These are phyloP conservation scores for Haematococcus lacustris DNA, from an alignment of 139 green algal genomes.

Conservation along the genomic window DNA sequence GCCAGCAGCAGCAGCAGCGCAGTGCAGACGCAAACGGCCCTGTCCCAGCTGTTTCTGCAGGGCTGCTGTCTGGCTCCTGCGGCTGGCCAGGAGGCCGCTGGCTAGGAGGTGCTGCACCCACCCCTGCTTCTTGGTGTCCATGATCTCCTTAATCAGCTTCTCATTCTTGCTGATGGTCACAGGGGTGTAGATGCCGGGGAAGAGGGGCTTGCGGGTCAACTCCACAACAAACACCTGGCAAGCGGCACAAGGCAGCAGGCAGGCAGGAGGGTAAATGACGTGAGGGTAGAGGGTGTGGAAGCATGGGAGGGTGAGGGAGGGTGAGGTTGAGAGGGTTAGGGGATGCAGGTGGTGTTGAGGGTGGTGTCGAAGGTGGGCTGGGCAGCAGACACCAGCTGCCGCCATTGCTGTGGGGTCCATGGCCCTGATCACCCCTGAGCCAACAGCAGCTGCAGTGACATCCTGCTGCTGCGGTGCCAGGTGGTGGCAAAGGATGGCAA, in stretches of 20 bases:
- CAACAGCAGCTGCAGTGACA: no score
- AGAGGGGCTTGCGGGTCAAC: conserved; percentile 67
- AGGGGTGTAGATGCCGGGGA: conserved; percentile 79
- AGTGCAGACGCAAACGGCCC: neutral
- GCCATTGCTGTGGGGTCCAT: no score
- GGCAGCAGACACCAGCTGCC: neutral
- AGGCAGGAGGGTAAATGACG: neutral
- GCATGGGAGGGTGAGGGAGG: neutral
- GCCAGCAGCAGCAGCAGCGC: neutral
- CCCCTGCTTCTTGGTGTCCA: conserved; percentile 60
- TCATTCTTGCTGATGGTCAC: conserved; percentile 67
- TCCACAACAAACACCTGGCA: conserved; percentile 67
- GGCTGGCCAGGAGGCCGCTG: no score
- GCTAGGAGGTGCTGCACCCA: conserved; percentile 20
- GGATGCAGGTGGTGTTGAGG: neutral
- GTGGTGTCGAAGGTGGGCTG: neutral
- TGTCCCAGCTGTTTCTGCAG: neutral
- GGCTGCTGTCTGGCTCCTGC: neutral
- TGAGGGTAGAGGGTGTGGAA: neutral
- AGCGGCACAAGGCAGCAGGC: neutral
- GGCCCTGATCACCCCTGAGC: no score
- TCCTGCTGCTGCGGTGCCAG: no score
- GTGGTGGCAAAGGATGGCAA: no score
- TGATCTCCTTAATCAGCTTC: conserved; percentile 77
- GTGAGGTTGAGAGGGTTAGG: neutral